A percentile compares a stretch with the other conserved stretches of the same genome.
phyloP scores from a whole-genome alignment of 1,139 yeast species.

The Zygosaccharomyces pseudobailii region DNA sequence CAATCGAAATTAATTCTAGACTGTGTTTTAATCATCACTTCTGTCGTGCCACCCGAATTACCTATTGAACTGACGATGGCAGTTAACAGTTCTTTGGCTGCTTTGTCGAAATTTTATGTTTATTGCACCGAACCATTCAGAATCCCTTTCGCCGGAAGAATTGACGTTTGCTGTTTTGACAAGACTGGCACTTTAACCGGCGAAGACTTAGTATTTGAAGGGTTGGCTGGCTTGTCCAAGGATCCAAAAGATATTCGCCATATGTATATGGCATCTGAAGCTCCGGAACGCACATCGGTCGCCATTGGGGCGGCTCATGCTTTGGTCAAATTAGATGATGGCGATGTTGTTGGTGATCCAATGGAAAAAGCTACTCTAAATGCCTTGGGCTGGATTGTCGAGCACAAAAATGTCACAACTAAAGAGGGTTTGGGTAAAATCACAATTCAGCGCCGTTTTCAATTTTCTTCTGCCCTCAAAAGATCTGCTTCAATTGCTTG shows the following conservation, averaged over 20 bases:
- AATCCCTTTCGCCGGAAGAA: slow-evolving; percentile 96
- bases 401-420: slow-evolving; percentile 60
- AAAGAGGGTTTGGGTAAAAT: slow-evolving; percentile 49
- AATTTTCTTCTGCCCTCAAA: slow-evolving; percentile 91
- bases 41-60: slow-evolving; percentile 98
- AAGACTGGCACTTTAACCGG: slow-evolving; percentile 98
- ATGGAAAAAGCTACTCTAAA: slow-evolving; percentile 96
- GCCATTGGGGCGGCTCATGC: slow-evolving; percentile 97
- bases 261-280: slow-evolving; percentile 51
- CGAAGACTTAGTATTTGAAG: slow-evolving; percentile 94
- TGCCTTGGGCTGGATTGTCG: slow-evolving; percentile 84
- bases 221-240: slow-evolving; percentile 76
- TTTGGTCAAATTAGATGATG: slow-evolving; percentile 86
- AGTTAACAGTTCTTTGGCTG: slow-evolving; percentile 84
- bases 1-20: slow-evolving; percentile 91
- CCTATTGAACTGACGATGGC: slow-evolving; percentile 99
- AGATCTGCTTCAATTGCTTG: slow-evolving; percentile 91
- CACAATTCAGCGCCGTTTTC: slow-evolving; percentile 86
- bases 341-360: slow-evolving; percentile 97
- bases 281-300: slow-evolving; percentile 62
- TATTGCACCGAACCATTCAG: slow-evolving; percentile 99
- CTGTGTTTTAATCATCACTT: slow-evolving; percentile 91
- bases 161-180: slow-evolving; percentile 97
- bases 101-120: slow-evolving; percentile 79
- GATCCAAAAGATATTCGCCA: slow-evolving; percentile 47